Evolutionary conservation across 768 basidiomycete genomes (phyloP), one percentile per base, ranked within the genome.

Genomic region (Lentinula raphanica): DNA sequence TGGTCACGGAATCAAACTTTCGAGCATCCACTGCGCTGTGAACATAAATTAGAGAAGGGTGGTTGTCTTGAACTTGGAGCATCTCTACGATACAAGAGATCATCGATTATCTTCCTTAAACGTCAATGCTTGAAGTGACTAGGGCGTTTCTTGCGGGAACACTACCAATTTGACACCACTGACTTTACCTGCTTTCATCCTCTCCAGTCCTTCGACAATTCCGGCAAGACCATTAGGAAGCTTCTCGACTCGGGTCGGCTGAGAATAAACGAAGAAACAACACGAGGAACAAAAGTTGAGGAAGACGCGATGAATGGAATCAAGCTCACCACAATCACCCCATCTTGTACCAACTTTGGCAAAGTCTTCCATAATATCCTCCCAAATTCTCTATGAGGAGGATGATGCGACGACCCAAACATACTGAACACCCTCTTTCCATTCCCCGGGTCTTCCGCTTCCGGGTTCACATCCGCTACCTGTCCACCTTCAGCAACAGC

Each of bases 401-500:
- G 17, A 19, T 44, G 8, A 3, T 32, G 11, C 40, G 44, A 27
- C 3, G 29, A 19, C 3, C 39, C 54, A 7, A 28, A 46, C 3
- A 56, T 42, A 3, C 54, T 38, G 28, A 29, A 56, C 2, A 56
- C 42, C 36, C 32, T 28, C 32, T 44, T 21, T 28, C 29, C 40
- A 19, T 29, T 13, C 5, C 11, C 42, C 5, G n/a, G n/a, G 13
- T 32, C 36, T 11, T 9, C 3, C 3, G 54, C 25, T 13, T 2
- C 19, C 6, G 54, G 54, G 6, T n/a, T 19, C 5, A 64, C 60
- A 35, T 68, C 4, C 1, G 72, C 65, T 5, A 79, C 66, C 25
- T 67, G 60, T 21, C 79, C 78, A 21, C 71, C 73, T 19, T 70
- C 66, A 5, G 70, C 69, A 15, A 80, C 13, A 35, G 32, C 32